Base-by-base conservation (phyloP, 495 filamentous ascomycete genomes). In the Tuber aestivum region DNA sequence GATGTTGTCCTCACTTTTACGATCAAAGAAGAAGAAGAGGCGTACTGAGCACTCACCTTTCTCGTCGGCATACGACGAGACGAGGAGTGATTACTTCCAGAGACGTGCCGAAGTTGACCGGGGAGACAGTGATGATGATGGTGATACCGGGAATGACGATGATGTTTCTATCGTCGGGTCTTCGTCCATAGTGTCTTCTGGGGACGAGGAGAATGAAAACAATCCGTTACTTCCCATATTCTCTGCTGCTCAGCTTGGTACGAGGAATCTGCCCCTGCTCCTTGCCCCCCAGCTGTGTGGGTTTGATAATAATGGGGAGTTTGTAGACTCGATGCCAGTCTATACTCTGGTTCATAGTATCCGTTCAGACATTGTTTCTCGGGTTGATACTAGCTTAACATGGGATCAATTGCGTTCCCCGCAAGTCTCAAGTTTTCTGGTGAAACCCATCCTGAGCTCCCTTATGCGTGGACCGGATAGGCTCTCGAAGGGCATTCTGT, bases 341-440 rank as follows among this genome's bases (percentile, higher is more conserved):
- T 97, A 97, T 86, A 92, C 92, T 80, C 88, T 95, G 42, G 95
- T 93, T 56, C 94, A 97, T 85, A 88, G 91, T 20, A 94, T 97
- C 71, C 92, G 94, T 74, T 89, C 92, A 32, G 85, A 97, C 65
- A 90, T 98, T 69, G 87, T 92, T 71, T 87, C 92, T 35, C 89
- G 91, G 83, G 95, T 93, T 84, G 94, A 98, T 84, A 97, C 94
- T 6, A 94, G 92, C 0, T 84, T 98, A 72, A 90, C 92, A n/a
- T 98, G 94, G 94, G 94, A 97, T 76, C 95, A 98, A 84, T 86
- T 98, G 76, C 89, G 94, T 71, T 96, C 94, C 16, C 95, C 94
- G 10, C 95, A 98, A 83, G 91, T 98, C 45, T 97, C 93, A 23
- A 94, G 96, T 83, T 98, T 98, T 83, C 87, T 98, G 37, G 88